Conservation (phyloP, 345 rosid species). For the Sonneratia alba region DNA sequence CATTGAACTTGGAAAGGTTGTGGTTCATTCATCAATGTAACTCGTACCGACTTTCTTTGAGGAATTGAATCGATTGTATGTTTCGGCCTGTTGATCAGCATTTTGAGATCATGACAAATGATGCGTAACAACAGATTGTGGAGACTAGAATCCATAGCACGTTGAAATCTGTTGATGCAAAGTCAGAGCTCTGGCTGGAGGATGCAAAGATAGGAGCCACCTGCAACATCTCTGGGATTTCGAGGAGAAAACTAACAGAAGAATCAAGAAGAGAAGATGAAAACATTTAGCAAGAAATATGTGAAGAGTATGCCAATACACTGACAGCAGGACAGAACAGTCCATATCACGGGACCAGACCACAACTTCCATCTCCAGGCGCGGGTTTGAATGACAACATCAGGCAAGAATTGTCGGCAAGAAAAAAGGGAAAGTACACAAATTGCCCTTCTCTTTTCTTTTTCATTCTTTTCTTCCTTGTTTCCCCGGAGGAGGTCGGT, state of each 20-base stretch:
- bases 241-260: neutral
- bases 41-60: neutral
- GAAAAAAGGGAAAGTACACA: slow-evolving; percentile 4
- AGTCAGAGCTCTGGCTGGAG: no score
- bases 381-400: neutral
- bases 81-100: no score
- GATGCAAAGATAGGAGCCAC: no score
- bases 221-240: no score
- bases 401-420: neutral
- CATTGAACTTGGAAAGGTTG: neutral
- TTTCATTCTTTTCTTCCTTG: neutral
- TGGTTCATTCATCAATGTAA: slow-evolving; percentile 1
- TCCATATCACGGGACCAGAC: slow-evolving; percentile 5
- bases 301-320: neutral
- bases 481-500: neutral
- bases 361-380: slow-evolving; percentile 7
- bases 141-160: no score
- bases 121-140: no score
- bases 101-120: no score
- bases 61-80: neutral
- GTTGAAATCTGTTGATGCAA: no score
- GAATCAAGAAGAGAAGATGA: neutral
- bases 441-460: neutral
- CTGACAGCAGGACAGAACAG: neutral
- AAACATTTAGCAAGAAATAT: slow-evolving; percentile 2